Evolutionary conservation across 2,329 filamentous ascomycete species (phyloP), one percentile per base, ranked within the genome.

Genomic region (Cryphonectria japonica): DNA sequence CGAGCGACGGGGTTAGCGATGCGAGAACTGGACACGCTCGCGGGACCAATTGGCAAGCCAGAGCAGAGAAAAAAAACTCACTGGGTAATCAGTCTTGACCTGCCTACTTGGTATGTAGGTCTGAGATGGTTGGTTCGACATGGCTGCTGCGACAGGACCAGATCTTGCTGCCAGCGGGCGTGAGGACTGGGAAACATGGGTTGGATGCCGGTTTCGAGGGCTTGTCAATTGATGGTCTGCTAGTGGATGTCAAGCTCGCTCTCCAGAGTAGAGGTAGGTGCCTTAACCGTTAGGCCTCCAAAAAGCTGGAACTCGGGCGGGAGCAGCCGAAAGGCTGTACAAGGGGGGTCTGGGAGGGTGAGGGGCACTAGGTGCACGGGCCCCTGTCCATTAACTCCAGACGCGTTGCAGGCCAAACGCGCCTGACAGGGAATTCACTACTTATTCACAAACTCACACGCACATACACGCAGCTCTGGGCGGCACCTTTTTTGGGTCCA

Each of bases 81-180:
- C 96, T 71, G 95, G 95, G 82, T 93, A 98, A 73, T 96, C 91
- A 77, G 93, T 93, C 80, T 91, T 87, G 77, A 94, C 84, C 80
- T 90, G 87, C 89, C 96, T 97, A 80, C 92, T 91, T 71, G 92
- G 92, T 75, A 93, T 87, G 78, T 90, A 87, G 39, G 83, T 83
- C 77, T 78, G 78, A 52, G 78, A 71, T 19, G 77, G 76, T 69
- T 79, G 71, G 73, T 75, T 83, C 76, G 83, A 79, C 83, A 84
- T 85, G 72, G 74, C 82, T 73, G 66, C 59, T 50, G 46, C 59
- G 69, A 71, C 73, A 67, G 71, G 71, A 26, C 63, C 46, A 50
- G 67, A 70, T 71, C 67, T 70, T 75, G 60, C 46, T 69, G 70
- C 59, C 71, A 66, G 72, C 71, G 73, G 72, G 70, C 43, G 66